These are phyloP conservation scores for Ploettnerulaceae sp. DNA, from an alignment of 2,329 filamentous ascomycete species.

Conservation along the genomic window DNA sequence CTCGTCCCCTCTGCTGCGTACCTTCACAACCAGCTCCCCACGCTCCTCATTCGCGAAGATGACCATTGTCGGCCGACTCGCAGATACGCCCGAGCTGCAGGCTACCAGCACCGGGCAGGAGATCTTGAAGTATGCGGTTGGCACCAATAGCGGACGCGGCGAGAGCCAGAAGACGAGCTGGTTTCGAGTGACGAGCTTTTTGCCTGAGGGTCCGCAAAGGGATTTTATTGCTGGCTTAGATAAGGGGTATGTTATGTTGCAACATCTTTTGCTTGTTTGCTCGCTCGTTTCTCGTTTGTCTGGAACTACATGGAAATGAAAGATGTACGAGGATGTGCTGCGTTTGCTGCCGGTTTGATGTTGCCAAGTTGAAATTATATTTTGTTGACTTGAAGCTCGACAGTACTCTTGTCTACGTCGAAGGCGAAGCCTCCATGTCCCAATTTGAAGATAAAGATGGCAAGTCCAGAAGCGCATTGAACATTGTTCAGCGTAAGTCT, in stretches of 20 bases:
- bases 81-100: conserved; percentile 69
- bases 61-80: conserved; percentile 82
- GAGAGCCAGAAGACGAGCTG: conserved; percentile 77
- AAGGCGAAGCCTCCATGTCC: conserved; percentile 71
- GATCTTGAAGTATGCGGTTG: conserved; percentile 72
- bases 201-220: conserved; percentile 59
- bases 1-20: conserved; percentile 38
- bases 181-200: conserved; percentile 76
- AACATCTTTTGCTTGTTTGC: neutral
- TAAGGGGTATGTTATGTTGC: conserved; percentile 68
- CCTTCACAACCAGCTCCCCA: conserved; percentile 39
- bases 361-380: neutral
- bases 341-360: neutral
- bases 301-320: neutral
- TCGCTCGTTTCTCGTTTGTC: neutral
- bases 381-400: conserved; percentile 11
- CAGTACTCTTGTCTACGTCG: conserved; percentile 75
- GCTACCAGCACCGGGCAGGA: conserved; percentile 67
- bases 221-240: conserved; percentile 68
- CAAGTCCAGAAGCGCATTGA: conserved; percentile 59
- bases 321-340: neutral
- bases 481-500: conserved; percentile 72
- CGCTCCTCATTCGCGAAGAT: conserved; percentile 73
- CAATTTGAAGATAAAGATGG: conserved; percentile 67
- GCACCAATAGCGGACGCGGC: conserved; percentile 57